phyloP scores from a whole-genome alignment of 345 rosid genomes.

The Xanthoceras sorbifolium region DNA sequence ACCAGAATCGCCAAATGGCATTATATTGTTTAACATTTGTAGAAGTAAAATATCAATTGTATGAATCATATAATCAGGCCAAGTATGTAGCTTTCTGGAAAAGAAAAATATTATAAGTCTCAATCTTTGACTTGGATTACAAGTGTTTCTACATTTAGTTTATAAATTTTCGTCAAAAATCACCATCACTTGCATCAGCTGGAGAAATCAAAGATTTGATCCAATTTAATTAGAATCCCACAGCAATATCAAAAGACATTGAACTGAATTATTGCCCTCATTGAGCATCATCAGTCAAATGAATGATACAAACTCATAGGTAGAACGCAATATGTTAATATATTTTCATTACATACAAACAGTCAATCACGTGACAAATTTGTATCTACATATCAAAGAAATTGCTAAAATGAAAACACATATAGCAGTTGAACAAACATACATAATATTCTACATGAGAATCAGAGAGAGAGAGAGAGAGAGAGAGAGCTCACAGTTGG shows the following conservation, averaged over 20 bases:
- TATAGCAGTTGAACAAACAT: neutral
- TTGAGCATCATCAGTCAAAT: neutral
- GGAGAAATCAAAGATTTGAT: neutral
- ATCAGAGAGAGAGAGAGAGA: slow-evolving; percentile 21
- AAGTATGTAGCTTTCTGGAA: neutral
- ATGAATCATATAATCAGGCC: neutral
- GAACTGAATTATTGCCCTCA: neutral
- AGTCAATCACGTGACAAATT: neutral
- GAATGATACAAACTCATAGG: neutral
- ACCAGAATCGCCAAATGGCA: neutral
- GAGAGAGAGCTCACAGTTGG: slow-evolving; percentile 60
- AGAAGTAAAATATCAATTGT: neutral
- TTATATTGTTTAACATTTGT: neutral
- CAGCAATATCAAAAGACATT: too few species aligned
- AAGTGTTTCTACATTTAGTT: neutral
- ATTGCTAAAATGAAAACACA: neutral
- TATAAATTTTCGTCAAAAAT: neutral
- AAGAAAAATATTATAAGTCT: neutral
- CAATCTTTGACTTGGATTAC: slow-evolving; percentile 7
- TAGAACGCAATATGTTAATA: neutral
- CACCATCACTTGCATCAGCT: neutral
- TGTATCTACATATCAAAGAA: neutral
- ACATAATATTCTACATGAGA: too few species aligned
- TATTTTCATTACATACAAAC: neutral
- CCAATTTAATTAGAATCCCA: neutral